Base-by-base conservation (phyloP, 139 green algal genomes). In the Picochlorum sp. region DNA sequence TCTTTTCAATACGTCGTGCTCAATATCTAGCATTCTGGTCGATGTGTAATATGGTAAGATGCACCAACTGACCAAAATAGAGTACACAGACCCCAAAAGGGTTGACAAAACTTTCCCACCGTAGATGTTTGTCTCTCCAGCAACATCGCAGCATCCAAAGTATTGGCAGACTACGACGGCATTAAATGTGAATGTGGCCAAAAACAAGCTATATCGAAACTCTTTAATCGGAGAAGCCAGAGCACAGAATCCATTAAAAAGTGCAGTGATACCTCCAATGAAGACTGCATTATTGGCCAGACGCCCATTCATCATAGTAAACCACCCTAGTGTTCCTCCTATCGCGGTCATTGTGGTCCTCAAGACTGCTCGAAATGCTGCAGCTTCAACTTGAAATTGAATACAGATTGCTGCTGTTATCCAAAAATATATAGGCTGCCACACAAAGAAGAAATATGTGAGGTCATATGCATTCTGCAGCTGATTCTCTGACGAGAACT, bases 381-480 rank as follows among this genome's bases (percentile, higher is more conserved):
- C 49, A 15, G 56, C 38, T 56, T 72, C 66, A 6, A 72, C 66
- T 38, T 72, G 52, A 44, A 63, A 44, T 41, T 72, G 66, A 26
- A 72, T 52, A 52, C 66, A 72, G 38, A 72, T 72, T 13, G 66
- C 66, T 8, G 57, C 44, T 13, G 66, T 72, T 16, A 72, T 67
- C 41, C 23, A 67, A 8, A 62, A 49, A 32, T 72, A 72, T 44
- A 72, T 67, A 30, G 66, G 66, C 26, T 67, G 57, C 66, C 66
- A 72, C 9, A 62, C 21, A 20, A 61, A 21, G 56, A 67, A 72
- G 57, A 67, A 67, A 26, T 67, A 34, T 8, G 16, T n/a, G 8
- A 66, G n/a, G 13, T 58, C 6, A 3, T 26, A 20, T 8, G 54
- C 38, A n/a, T 72, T 49, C 16, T 34, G 5, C 3, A 72, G 21